Percentiles rank a stretch among this genome's conserved stretches.
These are phyloP conservation scores for Rhodamnia rubescens DNA, from an alignment of 345 rosid genomes.

Conservation along the genomic window DNA sequence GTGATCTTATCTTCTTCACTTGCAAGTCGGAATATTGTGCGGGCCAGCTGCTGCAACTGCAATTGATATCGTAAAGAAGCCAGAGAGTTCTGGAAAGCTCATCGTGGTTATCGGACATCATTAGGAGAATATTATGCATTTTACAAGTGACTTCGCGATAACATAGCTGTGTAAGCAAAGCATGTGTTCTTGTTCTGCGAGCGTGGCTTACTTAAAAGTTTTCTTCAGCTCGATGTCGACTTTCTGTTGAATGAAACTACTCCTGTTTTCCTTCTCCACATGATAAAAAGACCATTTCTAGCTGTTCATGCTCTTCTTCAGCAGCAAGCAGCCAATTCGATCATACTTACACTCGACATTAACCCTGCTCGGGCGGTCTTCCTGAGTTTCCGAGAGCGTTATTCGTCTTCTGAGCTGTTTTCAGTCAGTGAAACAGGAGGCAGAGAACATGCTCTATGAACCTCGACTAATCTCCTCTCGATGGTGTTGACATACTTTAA, in stretches of 20 bases:
- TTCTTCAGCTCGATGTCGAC: not conserved
- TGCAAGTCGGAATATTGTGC: slow-evolving; percentile 86
- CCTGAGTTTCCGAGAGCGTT: slow-evolving; percentile 69
- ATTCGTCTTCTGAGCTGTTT: slow-evolving; percentile 54
- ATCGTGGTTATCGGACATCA: slow-evolving; percentile 21
- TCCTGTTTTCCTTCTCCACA: not conserved
- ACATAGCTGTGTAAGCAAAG: not conserved
- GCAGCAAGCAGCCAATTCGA: not conserved
- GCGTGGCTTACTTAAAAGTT: not conserved
- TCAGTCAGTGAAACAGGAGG: slow-evolving; percentile 52
- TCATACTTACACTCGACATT: not conserved
- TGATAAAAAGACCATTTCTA: not conserved
- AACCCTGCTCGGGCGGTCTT: slow-evolving; percentile 40
- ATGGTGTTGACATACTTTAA: not conserved
- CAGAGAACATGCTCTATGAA: slow-evolving; percentile 48
- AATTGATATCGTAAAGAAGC: slow-evolving; percentile 64
- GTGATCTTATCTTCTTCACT: too few relatives aligned
- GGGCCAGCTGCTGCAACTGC: slow-evolving; percentile 87
- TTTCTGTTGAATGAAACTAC: not conserved
- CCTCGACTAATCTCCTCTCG: slow-evolving; percentile 10
- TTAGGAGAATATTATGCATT: not conserved
- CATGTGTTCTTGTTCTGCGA: not conserved
- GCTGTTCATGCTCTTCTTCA: not conserved
- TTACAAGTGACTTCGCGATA: not conserved
- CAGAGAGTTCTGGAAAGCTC: slow-evolving; percentile 76